Percentiles rank a stretch among this genome's conserved stretches.
phyloP scores from a whole-genome alignment of 2,329 filamentous ascomycete species.

The Aspergillus terreus region DNA sequence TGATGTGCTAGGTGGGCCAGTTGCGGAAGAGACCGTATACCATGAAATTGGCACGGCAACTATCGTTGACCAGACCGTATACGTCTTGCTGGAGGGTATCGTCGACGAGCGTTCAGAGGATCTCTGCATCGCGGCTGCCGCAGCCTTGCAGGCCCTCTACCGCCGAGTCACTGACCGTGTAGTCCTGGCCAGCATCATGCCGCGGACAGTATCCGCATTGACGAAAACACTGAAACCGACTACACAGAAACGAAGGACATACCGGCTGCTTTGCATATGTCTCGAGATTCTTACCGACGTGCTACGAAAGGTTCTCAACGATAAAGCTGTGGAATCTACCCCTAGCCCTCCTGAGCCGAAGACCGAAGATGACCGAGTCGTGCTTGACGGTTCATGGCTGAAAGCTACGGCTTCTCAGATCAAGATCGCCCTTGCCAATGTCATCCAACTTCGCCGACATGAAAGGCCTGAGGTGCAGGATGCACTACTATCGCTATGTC shows the following conservation, averaged over 20 bases:
- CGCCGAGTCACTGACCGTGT: conserved; percentile 64
- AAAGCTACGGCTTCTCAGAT: conserved; percentile 76
- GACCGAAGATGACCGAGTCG: conserved; percentile 33
- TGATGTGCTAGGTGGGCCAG: conserved; percentile 50
- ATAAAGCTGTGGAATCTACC: conserved; percentile 30
- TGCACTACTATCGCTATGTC: conserved; percentile 67
- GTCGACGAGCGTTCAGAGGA: conserved; percentile 59
- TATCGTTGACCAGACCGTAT: conserved; percentile 75
- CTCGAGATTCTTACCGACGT: conserved; percentile 55
- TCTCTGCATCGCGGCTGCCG: conserved; percentile 69
- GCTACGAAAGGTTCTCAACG: conserved; percentile 45
- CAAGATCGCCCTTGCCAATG: conserved; percentile 73
- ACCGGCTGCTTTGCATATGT: conserved; percentile 61
- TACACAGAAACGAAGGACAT: conserved; percentile 56
- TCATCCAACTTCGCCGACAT: conserved; percentile 72
- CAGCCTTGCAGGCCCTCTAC: conserved; percentile 61
- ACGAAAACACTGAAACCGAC: conserved; percentile 71
- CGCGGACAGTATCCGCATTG: conserved; percentile 79
- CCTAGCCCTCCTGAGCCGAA: conserved; percentile 17
- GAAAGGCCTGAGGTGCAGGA: conserved; percentile 65
- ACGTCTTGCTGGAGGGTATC: conserved; percentile 73
- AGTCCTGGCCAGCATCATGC: conserved; percentile 80
- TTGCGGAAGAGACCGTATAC: conserved; percentile 42
- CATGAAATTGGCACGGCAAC: conserved; percentile 62
- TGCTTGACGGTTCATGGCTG: conserved; percentile 62